Evolutionary conservation across 1,139 yeast genomes (phyloP).

Genomic region (Taphrina confusa): DNA sequence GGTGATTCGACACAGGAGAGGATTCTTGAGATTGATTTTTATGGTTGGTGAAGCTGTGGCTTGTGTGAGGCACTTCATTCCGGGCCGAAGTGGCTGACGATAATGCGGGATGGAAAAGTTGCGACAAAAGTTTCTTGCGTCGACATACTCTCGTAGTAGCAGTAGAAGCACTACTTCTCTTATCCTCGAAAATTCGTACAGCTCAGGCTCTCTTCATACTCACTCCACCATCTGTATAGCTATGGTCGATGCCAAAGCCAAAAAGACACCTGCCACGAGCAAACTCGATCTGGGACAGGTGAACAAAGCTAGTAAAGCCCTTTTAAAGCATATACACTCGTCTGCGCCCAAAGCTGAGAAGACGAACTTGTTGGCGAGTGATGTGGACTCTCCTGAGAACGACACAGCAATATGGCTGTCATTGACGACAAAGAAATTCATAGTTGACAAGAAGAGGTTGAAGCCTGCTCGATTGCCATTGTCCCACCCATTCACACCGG

Average conservation of each 20-base stretch:
- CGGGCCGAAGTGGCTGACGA: slow-evolving; percentile 8
- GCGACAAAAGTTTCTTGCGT: slow-evolving; percentile 9
- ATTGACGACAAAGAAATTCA: slow-evolving; percentile 64
- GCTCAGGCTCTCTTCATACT: too few species aligned
- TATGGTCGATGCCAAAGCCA: slow-evolving; percentile 3
- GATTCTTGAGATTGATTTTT: not conserved
- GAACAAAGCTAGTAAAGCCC: slow-evolving; percentile 27
- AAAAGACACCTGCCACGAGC: slow-evolving; percentile 6
- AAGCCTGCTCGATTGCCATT: slow-evolving; percentile 65
- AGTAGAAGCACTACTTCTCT: too few species aligned
- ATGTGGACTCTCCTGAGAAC: slow-evolving; percentile 28
- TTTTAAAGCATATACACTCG: slow-evolving; percentile 27
- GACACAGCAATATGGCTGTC: slow-evolving; percentile 53
- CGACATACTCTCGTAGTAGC: too few species aligned
- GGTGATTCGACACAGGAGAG: not conserved
- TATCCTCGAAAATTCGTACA: too few species aligned
- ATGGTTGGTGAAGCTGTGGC: not conserved
- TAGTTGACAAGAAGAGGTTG: slow-evolving; percentile 62
- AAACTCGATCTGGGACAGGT: slow-evolving; percentile 26
- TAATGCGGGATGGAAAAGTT: slow-evolving; percentile 15
- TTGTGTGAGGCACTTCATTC: slow-evolving; percentile 4
- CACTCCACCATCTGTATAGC: too few species aligned
- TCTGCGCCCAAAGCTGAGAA: slow-evolving; percentile 8
- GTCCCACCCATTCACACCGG: slow-evolving; percentile 19
- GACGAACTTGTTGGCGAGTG: slow-evolving; percentile 18